A percentile compares a stretch with the other conserved stretches of the same genome.
These are phyloP conservation scores for Strigomonas culicis DNA, from an alignment of 208 protist genomes.

Conservation along the genomic window DNA sequence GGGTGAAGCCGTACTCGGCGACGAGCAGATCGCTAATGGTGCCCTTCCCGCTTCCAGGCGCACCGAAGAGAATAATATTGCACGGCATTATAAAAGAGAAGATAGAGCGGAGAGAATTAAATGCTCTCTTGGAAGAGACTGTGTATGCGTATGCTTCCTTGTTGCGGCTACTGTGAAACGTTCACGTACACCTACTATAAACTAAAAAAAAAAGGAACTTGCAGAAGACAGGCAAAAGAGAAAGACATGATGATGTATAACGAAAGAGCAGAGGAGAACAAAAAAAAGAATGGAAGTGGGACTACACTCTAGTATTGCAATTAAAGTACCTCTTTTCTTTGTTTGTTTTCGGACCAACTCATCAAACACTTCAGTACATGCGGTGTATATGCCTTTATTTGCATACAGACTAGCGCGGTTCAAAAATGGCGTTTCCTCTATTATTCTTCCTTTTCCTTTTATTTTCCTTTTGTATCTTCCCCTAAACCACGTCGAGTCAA, in stretches of 20 bases:
- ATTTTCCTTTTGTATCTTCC: too few relatives aligned
- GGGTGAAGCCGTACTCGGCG: slow-evolving; percentile 70
- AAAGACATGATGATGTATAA: background rate
- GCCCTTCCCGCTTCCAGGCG: slow-evolving; percentile 76
- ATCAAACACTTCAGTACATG: too few relatives aligned
- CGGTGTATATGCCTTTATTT: too few relatives aligned
- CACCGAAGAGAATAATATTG: slow-evolving; percentile 70
- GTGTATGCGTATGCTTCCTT: too few relatives aligned
- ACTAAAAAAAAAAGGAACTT: slow-evolving; percentile 16
- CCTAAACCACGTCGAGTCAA: too few relatives aligned
- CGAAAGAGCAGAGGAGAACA: background rate
- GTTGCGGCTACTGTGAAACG: too few relatives aligned
- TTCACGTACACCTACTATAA: slow-evolving; percentile 1
- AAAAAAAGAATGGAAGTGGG: background rate
- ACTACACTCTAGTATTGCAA: background rate
- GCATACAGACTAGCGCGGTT: too few relatives aligned
- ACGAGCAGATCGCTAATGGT: slow-evolving; percentile 84
- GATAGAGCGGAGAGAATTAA: slow-evolving; percentile 13
- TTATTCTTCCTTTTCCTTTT: too few relatives aligned
- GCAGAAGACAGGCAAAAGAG: background rate
- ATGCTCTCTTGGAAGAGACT: too few relatives aligned
- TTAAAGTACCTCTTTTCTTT: slow-evolving; percentile 6
- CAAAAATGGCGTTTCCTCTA: too few relatives aligned
- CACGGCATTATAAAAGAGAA: slow-evolving; percentile 35
- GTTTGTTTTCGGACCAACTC: background rate